A percentile compares a stretch with the other conserved stretches of the same genome.
Evolutionary conservation across 192 early-diverging fungal species (phyloP).

Genomic region (Coemansia sp.): DNA sequence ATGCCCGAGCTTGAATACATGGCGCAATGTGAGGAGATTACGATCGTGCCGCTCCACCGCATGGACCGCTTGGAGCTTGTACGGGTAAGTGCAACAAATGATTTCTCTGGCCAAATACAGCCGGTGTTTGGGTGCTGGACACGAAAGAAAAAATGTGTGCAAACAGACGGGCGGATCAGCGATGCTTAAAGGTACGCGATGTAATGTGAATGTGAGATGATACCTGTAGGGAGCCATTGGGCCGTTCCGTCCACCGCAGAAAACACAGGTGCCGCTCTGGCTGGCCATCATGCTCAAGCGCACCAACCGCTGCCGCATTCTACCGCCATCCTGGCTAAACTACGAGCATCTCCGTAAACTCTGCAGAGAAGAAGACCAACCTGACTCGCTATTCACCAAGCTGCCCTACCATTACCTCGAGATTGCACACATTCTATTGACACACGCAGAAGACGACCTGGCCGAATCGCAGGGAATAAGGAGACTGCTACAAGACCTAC

Average conservation of each 20-base stretch:
- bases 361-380: conserved; percentile 65
- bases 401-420: conserved; percentile 83
- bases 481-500: conserved; percentile 76
- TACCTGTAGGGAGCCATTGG: conserved; percentile 68
- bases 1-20: conserved; percentile 85
- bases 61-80: conserved; percentile 74
- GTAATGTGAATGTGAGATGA: no score
- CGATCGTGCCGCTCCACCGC: conserved; percentile 68
- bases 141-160: no score
- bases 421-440: conserved; percentile 71
- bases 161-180: no score
- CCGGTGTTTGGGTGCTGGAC: no score
- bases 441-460: conserved; percentile 81
- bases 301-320: conserved; percentile 75
- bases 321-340: conserved; percentile 78
- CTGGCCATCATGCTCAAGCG: conserved; percentile 79
- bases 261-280: conserved; percentile 80
- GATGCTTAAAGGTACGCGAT: no score
- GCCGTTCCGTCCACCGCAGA: conserved; percentile 77
- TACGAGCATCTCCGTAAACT: conserved; percentile 62
- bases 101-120: no score
- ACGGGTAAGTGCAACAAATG: conserved; percentile 59
- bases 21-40: conserved; percentile 72
- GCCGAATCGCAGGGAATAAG: conserved; percentile 66
- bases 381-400: conserved; percentile 59